phyloP scores from a whole-genome alignment of 352 stramenopile genomes.

The Globisporangium alternatum region DNA sequence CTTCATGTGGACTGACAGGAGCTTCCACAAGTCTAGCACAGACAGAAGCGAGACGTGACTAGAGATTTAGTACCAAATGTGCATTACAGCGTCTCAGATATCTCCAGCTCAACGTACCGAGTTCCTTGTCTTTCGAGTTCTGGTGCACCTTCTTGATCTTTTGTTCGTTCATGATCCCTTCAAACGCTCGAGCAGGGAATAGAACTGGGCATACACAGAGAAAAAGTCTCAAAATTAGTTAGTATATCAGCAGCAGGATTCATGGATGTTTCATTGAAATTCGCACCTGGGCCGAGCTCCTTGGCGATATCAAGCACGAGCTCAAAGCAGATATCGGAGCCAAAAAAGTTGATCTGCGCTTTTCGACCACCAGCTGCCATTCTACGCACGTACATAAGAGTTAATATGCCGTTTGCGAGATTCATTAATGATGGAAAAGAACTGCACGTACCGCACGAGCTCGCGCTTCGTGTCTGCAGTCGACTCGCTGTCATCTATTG shows the following conservation, averaged over 20 bases:
- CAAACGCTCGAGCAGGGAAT: conserved; percentile 68
- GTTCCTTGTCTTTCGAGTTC: conserved; percentile 64
- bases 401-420: too few species aligned
- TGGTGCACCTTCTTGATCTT: conserved; percentile 78
- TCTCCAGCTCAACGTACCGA: conserved; percentile 26
- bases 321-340: conserved; percentile 76
- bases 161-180: conserved; percentile 80
- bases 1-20: conserved; percentile 53
- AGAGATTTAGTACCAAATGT: conserved; percentile 1
- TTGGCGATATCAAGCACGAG: conserved; percentile 59
- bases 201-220: conserved; percentile 32
- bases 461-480: conserved; percentile 68
- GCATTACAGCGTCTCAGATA: background rate
- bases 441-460: conserved; percentile 44
- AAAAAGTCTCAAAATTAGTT: background rate
- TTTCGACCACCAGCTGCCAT: conserved; percentile 66
- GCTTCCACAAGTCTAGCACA: conserved; percentile 65
- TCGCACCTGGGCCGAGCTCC: conserved; percentile 53
- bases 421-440: background rate
- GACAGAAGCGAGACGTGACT: background rate
- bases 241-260: background rate
- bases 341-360: conserved; percentile 75
- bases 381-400: conserved; percentile 20
- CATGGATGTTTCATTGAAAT: background rate
- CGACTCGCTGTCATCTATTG: conserved; percentile 22